Base-by-base conservation (phyloP, 768 basidiomycete genomes). In the Aureoboletus auriporus region DNA sequence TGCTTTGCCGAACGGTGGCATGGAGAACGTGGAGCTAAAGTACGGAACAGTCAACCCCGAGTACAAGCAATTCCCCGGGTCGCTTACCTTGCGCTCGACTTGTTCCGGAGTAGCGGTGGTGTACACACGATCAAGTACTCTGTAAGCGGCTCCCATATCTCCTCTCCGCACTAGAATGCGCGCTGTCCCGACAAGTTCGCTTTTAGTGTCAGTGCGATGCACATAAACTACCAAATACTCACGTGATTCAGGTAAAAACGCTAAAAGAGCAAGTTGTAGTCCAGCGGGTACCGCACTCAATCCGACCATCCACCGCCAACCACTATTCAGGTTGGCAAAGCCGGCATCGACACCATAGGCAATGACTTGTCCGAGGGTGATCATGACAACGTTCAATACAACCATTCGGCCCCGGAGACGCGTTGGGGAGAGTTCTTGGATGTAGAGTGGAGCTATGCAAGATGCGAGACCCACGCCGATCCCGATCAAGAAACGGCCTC, bases 281-380 rank as follows among this genome's bases (percentile, higher is more conserved):
- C 66, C 82, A 1, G 86, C 82, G 1, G 86, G 86, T 2, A 86
- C 70, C 2, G 79, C 78, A 12, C 89, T 86, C 3, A 91, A 69
- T 4, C 86, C 89, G 13, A 88, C 85, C 84, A 90, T 87, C 80
- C 80, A 91, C 44, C 89, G 70, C 89, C 89, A 93, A 3, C 89
- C 89, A 4, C 74, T 68, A 29, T 66, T 65, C 44, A 77, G 66
- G 48, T 77, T 75, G 49, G 73, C 77, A 55, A 86, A 86, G 3
- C 77, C 84, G 20, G 84, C 83, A 23, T 79, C 85, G 46, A 84
- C 82, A 16, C 79, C 84, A 59, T 89, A 91, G 0, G 86, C 85
- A 41, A 89, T 76, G 28, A 90, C 86, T 54, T 90, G 89, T 3
- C 86, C 86, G 6, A 84, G 71, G 0, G 89, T 93, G 59, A 92